Base-by-base conservation (phyloP, 2,329 filamentous ascomycete species). In the Paraphoma sp. region DNA sequence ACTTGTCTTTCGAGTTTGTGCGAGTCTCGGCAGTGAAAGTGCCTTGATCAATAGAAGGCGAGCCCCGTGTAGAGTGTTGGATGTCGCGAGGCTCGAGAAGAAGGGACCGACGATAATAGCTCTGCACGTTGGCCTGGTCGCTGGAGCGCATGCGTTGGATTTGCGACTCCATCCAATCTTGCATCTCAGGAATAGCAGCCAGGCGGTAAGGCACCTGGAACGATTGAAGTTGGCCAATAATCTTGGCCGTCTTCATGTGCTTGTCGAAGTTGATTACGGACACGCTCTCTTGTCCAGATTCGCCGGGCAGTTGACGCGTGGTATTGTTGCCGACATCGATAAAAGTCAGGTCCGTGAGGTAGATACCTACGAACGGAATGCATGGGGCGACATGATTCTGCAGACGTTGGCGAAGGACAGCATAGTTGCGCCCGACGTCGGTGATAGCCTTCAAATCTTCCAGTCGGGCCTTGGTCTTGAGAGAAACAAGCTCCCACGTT, bases 181-280 rank as follows among this genome's bases (percentile, higher is more conserved):
- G 94, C 74, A 99, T 84, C 68, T 98, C 94, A 0, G 91, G 87
- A 4, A 98, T 82, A 71, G 95, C 90, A 1, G 85, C 85, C 16
- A 99, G 84, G 6, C 89, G 86, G 75, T 98, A 98, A 0, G 93
- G 92, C 17, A 97, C 91, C 78, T 99, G 95, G 81, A 98, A 98
- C 16, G 93, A 89, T 76, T 99, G 95, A 7, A 99, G 85, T 68
- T 98, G 94, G 61, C 92, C 91, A 68, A 99, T 96, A 72, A 98
- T 96, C 78, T 93, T 95, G 45, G 94, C 93, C 2, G 93, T 98
- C 66, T 93, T 92, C 68, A 88, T 90, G 75, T 98, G 93, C 80
- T 98, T 98, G 82, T 98, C 94, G 69, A 97, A 98, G 79, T 99
- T 99, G 83, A 99, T 92, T 31, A 98, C 91, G 0, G 88, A 87